These are phyloP conservation scores for Aspergillus spinulosporus DNA, from an alignment of 2,329 filamentous ascomycete genomes.

Conservation along the genomic window DNA sequence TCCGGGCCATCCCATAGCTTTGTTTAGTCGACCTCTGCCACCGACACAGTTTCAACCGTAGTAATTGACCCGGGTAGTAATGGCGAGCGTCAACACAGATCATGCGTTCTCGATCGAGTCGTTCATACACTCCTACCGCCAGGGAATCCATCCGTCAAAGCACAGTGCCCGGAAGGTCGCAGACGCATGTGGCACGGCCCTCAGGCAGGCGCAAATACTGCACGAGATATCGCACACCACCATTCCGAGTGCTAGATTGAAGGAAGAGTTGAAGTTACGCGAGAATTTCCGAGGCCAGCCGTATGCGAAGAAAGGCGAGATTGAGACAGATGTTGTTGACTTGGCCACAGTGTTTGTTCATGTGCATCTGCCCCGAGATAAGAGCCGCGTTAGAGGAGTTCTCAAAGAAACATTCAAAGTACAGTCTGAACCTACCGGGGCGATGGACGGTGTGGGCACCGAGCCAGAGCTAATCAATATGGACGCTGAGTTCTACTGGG, in stretches of 20 bases:
- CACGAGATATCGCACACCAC: background rate
- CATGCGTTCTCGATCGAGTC: background rate
- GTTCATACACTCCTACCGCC: background rate
- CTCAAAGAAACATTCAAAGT: background rate
- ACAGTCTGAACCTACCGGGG: background rate
- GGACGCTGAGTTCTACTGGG: background rate
- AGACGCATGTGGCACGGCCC: background rate
- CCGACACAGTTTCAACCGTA: too few species aligned
- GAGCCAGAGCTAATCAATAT: background rate
- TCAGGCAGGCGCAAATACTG: background rate
- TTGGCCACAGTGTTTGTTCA: conserved; percentile 18
- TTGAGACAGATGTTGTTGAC: conserved; percentile 13
- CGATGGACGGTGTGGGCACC: background rate
- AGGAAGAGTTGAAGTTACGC: background rate
- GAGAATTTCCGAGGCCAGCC: background rate
- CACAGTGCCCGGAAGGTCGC: background rate
- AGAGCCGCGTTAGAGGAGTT: background rate
- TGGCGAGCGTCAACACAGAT: background rate
- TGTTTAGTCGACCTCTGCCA: too few species aligned
- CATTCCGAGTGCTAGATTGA: background rate
- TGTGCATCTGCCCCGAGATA: conserved; percentile 11
- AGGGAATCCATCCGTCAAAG: background rate
- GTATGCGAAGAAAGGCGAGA: conserved; percentile 9
- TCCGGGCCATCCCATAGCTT: too few species aligned
- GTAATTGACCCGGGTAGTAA: background rate